Base-by-base conservation (phyloP, 2,329 filamentous ascomycete species). In the Helotiales sp. region DNA sequence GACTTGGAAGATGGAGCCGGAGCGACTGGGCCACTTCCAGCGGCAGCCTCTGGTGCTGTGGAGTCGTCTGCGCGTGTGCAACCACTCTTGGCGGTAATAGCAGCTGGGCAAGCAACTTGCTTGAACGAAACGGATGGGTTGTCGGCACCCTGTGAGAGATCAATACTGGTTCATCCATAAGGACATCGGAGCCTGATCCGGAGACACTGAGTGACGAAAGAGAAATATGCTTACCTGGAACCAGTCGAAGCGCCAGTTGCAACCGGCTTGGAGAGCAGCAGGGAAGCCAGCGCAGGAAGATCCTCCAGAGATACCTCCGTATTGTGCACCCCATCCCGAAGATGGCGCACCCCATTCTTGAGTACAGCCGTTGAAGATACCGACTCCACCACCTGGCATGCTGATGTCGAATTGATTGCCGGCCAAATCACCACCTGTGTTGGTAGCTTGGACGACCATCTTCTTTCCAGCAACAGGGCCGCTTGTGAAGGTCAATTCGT, bases 361-460 rank as follows among this genome's bases (percentile, higher is more conserved):
- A 0, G 77, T 79, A 76, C 85, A 87, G 50, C 81, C 86, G 67
- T 87, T 82, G 74, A 83, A 87, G 68, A 83, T 80, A 55, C 86
- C 87, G 30, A 84, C 82, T 40, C 87, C 86, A 64, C 86, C 86
- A 24, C 86, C 86, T 3, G 84, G 84, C 37, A 86, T 84, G 45
- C 71, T 74, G 26, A 89, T 74, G 77, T 89, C 86, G 73, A 89
- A 89, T 70, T 89, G 87, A 74, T 88, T 87, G 34, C 75, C 73
- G 49, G 80, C 80, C 8, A 89, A 79, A 73, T 89, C 86, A 22
- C 80, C 81, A 34, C 87, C 87, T 1, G 87, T 90, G 77, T 89
- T 90, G 37, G 86, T 88, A 11, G 86, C 85, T 75, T 90, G 88
- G n/a, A 90, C 83, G 61, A 90, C 80, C 85, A 90, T 87, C 66